Percentiles rank a stretch among this genome's conserved stretches.
Evolutionary conservation across 1,139 yeast species (phyloP).

Genomic region (Nadsonia starkeyi-henricii): DNA sequence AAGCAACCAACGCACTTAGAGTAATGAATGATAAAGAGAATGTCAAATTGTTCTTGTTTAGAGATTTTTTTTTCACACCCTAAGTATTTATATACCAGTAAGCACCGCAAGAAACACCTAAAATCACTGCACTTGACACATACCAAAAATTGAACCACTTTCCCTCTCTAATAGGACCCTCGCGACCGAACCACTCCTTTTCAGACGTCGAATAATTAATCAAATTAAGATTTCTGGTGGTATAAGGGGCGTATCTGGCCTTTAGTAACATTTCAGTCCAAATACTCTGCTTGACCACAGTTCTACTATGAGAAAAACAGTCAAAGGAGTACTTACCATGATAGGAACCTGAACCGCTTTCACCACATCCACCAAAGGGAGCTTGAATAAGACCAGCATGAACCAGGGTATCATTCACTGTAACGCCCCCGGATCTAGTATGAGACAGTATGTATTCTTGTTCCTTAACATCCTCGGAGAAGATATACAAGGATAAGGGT

Average conservation of each 20-base stretch:
- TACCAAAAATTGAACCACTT: neutral
- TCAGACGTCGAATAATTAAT: neutral
- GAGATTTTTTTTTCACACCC: too few relatives aligned
- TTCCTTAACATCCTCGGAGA: slow-evolving; percentile 27
- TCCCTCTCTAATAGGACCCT: neutral
- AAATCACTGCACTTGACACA: neutral
- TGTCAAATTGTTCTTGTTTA: too few relatives aligned
- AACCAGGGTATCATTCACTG: slow-evolving; percentile 58
- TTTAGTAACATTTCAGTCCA: slow-evolving; percentile 48
- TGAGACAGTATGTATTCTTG: slow-evolving; percentile 36
- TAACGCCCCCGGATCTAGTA: slow-evolving; percentile 62
- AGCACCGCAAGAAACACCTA: neutral
- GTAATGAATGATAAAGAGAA: too few relatives aligned
- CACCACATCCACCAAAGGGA: slow-evolving; percentile 90
- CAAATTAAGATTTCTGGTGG: slow-evolving; percentile 7
- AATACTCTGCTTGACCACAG: slow-evolving; percentile 51
- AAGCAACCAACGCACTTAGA: too few relatives aligned
- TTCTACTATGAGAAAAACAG: slow-evolving; percentile 64
- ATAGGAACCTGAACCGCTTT: slow-evolving; percentile 57
- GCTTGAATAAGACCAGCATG: slow-evolving; percentile 60
- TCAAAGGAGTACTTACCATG: slow-evolving; percentile 67
- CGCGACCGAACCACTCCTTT: neutral
- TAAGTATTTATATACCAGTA: neutral
- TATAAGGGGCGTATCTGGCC: slow-evolving; percentile 60
- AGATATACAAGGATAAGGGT: slow-evolving; percentile 78